Base-by-base conservation (phyloP, 1,139 yeast genomes). In the Kodamaea derodonti region DNA sequence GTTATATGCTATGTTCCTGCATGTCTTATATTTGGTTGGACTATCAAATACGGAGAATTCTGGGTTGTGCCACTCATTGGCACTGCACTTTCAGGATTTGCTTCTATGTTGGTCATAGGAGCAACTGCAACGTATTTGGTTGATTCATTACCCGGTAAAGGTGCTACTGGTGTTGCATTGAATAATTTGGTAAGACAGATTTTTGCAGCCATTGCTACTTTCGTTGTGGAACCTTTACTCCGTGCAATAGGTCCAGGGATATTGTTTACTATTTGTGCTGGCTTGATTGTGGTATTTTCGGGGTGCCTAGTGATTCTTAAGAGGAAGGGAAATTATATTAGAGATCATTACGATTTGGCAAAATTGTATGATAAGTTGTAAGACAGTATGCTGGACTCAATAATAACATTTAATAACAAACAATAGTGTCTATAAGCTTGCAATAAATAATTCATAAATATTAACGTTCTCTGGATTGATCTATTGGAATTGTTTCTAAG, bases 81-180 rank as follows among this genome's bases (percentile, higher is more conserved):
- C 0, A 80, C 94, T 3, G 85, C 90, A 1, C 42, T 84, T 4
- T 84, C 82, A 55, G 96, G 96, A 0, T 77, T 83, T 52, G 84
- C 92, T 0, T 78, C 87, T 16, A 84, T 86, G 95, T 75, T 86
- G 58, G 78, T 84, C 6, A 84, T 85, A 44, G 94, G 95, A 1
- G 78, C 86, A 7, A 81, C 88, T 0, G 77, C 83, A 4, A 85
- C 95, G 0, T 87, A 85, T 52, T 62, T 87, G 39, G 90, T 87
- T 2, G 95, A 87, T 54, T 78, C 88, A 0, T 66, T 87, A 33
- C 95, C 95, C 0, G 95, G 95, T 0, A 72, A 82, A 48, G 95
- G 95, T 26, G 90, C 95, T 4, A 84, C 95, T 0, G 95, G 95
- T 1, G 86, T 86, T 29, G 95, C 95, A 0, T 57, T 87, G 37